Conservation (phyloP, 169 alveolate genomes). For the Plasmodium billcollinsi region DNA sequence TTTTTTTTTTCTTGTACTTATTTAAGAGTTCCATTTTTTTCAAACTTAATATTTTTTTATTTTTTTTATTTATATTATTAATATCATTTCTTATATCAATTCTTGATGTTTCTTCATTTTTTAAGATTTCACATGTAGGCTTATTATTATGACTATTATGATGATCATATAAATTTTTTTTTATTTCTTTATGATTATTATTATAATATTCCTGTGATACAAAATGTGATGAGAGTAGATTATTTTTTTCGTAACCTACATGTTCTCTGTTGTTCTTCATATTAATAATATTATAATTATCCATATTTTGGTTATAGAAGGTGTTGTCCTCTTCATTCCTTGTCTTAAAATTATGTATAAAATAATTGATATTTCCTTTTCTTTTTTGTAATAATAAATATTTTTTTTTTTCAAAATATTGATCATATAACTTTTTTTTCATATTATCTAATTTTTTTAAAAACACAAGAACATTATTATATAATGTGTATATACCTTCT, state of each 20-base stretch:
- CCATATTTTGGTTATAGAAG: background rate
- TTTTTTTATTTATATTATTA: background rate
- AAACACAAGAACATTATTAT: slow-evolving; percentile 17
- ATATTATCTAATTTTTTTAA: slow-evolving; percentile 25
- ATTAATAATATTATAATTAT: background rate
- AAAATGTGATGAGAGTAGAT: background rate
- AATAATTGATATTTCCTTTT: slow-evolving; percentile 3
- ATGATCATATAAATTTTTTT: background rate
- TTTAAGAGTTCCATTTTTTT: slow-evolving; percentile 19
- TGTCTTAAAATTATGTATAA: background rate
- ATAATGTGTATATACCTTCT: slow-evolving; percentile 14
- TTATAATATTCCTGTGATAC: background rate
- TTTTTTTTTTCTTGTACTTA: slow-evolving; percentile 45
- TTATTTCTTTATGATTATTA: background rate
- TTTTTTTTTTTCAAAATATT: slow-evolving; percentile 18
- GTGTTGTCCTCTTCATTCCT: background rate
- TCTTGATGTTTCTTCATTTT: background rate
- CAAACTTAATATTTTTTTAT: slow-evolving; percentile 35
- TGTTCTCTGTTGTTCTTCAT: background rate
- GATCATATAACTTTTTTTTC: slow-evolving; percentile 19
- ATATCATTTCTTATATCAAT: too few relatives aligned
- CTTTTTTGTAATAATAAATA: background rate
- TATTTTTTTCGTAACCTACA: background rate
- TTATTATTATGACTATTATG: background rate
- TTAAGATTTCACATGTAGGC: background rate